Base-by-base conservation (phyloP, 108 stramenopile species). In the Cyclotella choctawhatcheeana region DNA sequence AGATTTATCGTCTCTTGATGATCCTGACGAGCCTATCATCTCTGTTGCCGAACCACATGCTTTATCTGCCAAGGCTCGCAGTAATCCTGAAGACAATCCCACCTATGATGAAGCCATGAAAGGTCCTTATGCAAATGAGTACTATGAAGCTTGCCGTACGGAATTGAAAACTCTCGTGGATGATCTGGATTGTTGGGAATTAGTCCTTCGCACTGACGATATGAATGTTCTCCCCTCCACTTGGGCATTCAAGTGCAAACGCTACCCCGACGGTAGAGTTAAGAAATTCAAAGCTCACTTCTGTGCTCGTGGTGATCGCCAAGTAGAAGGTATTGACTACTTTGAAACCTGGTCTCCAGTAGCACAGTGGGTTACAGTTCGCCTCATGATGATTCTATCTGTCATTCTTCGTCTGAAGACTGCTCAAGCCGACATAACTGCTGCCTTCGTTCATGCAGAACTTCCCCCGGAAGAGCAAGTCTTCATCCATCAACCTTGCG, bases 201-300 rank as follows among this genome's bases (percentile, higher is more conserved):
- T 61, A 2, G 69, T 85, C 5, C 31, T 20, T 2, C 53, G 40
- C 18, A 7, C 44, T 4, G 47, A 63, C 0, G 29, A 32, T 0
- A 40, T 62, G 50, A 55, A 74, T 16, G 72, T 85, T 6, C 45
- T 84, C 1, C 77, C 77, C 4, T 59, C 62, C 13, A 79, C 74
- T 1, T 87, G 86, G 86, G 72, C 74, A 6, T 81, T 84, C 60
- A 62, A 71, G 22, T 33, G 73, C 52, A 85, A 88, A 52, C 59
- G 84, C 0, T 71, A 30, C 26, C 87, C 87, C 3, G 79, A 82
- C 67, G 85, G 86, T 16, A 14, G 20, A 0, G 33, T 82, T 2
- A 74, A 58, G 47, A 84, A 84, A 47, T 69, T 73, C 37, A 88
- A 85, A 44, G 87, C 81, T 5, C 18, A 82, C 3, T 85, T 64